phyloP scores from a whole-genome alignment of 306 rosid species.

The Biancaea sappan region DNA sequence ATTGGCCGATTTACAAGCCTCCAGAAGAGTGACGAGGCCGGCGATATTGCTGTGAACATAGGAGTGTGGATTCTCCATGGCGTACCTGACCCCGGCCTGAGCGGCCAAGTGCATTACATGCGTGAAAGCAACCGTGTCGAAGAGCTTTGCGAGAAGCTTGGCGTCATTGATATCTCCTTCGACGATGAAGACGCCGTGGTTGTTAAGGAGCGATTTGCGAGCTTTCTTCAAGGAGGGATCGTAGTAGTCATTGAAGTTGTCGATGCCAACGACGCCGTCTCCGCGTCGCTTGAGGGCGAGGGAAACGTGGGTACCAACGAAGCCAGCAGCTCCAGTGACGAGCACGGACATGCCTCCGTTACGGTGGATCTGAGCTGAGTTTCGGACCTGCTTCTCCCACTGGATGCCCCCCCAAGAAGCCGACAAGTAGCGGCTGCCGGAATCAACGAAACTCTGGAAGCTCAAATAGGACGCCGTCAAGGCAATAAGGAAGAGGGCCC shows the following conservation, averaged over 20 bases:
- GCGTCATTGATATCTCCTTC: constrained; percentile 72
- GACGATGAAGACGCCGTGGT: constrained; percentile 59
- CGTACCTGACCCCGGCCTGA: constrained; percentile 77
- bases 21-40: constrained; percentile 66
- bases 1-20: constrained; percentile 58
- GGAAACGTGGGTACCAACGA: constrained; percentile 71
- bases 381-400: constrained; percentile 70
- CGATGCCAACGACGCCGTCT: constrained; percentile 69
- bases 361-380: constrained; percentile 57
- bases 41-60: constrained; percentile 75
- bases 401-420: constrained; percentile 70
- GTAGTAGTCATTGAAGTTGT: constrained; percentile 70
- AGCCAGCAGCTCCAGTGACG: constrained; percentile 66
- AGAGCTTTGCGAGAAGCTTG: constrained; percentile 53
- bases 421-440: constrained; percentile 54
- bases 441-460: constrained; percentile 59
- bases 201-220: constrained; percentile 59
- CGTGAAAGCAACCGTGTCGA: constrained; percentile 65
- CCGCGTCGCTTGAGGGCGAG: constrained; percentile 67
- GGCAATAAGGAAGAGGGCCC: constrained; percentile 64
- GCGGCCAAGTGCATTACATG: constrained; percentile 87
- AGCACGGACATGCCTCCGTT: constrained; percentile 55
- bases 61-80: constrained; percentile 65
- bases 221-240: constrained; percentile 62
- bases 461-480: constrained; percentile 60